Percentiles rank a stretch among this genome's conserved stretches.
Evolutionary conservation across 2,329 filamentous ascomycete species (phyloP).

Genomic region (Talaromyces sp.): DNA sequence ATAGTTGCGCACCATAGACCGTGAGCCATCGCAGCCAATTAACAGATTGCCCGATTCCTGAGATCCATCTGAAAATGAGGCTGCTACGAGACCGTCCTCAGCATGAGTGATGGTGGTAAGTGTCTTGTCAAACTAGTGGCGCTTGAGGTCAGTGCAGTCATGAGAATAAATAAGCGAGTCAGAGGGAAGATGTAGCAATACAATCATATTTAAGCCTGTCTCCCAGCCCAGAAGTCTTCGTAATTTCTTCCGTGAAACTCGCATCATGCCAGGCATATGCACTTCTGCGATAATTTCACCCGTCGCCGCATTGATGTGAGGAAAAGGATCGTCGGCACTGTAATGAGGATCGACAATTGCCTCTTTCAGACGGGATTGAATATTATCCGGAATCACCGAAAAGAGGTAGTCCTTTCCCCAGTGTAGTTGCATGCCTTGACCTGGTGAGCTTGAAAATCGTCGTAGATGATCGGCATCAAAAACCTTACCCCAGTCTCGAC

Average conservation of each 20-base stretch:
- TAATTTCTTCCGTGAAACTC: slow-evolving; percentile 10
- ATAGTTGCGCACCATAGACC: slow-evolving; percentile 9
- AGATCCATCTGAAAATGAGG: slow-evolving; percentile 3
- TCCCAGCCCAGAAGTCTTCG: neutral
- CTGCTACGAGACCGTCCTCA: neutral
- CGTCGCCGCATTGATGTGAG: slow-evolving; percentile 13
- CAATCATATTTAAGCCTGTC: slow-evolving; percentile 4
- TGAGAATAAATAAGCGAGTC: neutral
- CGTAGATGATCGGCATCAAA: neutral
- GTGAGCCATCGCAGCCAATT: slow-evolving; percentile 11
- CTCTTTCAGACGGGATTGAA: slow-evolving; percentile 1
- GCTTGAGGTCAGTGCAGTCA: neutral
- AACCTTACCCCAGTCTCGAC: slow-evolving; percentile 11
- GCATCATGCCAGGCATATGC: slow-evolving; percentile 9
- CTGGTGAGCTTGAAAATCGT: neutral
- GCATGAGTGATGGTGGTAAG: neutral
- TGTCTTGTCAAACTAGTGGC: slow-evolving; percentile 7
- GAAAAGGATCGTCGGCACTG: neutral
- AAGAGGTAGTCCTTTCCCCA: slow-evolving; percentile 15
- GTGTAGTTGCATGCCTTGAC: slow-evolving; percentile 14
- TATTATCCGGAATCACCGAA: slow-evolving; percentile 1
- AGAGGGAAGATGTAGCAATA: neutral
- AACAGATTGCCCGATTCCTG: neutral
- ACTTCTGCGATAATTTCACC: slow-evolving; percentile 7
- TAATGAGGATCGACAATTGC: slow-evolving; percentile 9